A percentile compares a stretch with the other conserved stretches of the same genome.
phyloP scores from a whole-genome alignment of 140 eudicot genomes.

The Senecio squalidus region DNA sequence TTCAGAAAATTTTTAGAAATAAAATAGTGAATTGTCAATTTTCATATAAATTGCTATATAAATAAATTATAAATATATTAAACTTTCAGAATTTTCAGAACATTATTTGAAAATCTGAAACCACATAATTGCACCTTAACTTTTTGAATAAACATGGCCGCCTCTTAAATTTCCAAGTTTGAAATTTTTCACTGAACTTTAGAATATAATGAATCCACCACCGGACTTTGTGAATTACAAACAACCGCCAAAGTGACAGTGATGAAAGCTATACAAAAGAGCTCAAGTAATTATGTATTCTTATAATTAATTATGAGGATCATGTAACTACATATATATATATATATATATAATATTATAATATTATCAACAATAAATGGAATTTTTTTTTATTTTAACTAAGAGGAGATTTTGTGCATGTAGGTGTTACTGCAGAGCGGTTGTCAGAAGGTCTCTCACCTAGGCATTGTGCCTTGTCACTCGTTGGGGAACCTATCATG shows the following conservation, averaged over 20 bases:
- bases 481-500: conserved; percentile 99
- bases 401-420: conserved; percentile 11
- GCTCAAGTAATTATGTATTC: too few relatives aligned
- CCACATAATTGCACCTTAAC: neutral
- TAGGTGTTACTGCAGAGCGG: conserved; percentile 91
- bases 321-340: too few relatives aligned
- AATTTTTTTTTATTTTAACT: neutral
- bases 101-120: neutral
- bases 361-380: too few relatives aligned
- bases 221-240: neutral
- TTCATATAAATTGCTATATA: neutral
- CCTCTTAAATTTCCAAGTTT: neutral
- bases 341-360: too few relatives aligned
- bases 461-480: conserved; percentile 95
- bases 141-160: neutral
- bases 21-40: neutral
- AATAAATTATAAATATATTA: neutral
- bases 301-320: too few relatives aligned
- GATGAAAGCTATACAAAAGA: too few relatives aligned
- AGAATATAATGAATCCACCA: neutral
- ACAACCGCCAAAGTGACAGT: neutral
- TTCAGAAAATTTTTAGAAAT: neutral
- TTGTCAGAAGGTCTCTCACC: conserved; percentile 79
- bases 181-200: neutral
- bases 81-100: conserved; percentile 1